A percentile compares a stretch with the other conserved stretches of the same genome.
Conservation (phyloP, 495 filamentous ascomycete genomes). For the Neurospora discreta region DNA sequence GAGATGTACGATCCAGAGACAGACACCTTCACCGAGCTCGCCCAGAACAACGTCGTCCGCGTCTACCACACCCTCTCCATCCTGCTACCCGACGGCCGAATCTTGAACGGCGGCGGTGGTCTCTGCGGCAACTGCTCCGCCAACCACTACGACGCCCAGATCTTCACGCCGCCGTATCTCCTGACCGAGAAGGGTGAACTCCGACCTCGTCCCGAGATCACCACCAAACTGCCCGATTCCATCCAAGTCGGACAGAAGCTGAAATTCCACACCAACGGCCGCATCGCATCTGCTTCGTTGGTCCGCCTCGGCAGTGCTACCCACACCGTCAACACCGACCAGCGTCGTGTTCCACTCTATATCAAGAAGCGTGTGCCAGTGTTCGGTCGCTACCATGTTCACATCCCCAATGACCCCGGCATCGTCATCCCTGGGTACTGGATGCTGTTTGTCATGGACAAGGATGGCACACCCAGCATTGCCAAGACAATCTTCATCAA, state of each 20-base stretch:
- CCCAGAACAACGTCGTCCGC: slow-evolving; percentile 32
- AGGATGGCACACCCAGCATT: slow-evolving; percentile 38
- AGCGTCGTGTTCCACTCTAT: neutral
- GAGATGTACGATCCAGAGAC: slow-evolving; percentile 40
- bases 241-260: neutral
- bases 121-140: slow-evolving; percentile 38
- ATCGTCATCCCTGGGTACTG: slow-evolving; percentile 45
- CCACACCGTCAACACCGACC: neutral
- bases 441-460: slow-evolving; percentile 43
- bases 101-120: slow-evolving; percentile 45
- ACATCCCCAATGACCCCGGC: slow-evolving; percentile 37
- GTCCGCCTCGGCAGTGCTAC: neutral
- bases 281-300: neutral
- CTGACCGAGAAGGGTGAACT: slow-evolving; percentile 16
- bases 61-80: slow-evolving; percentile 48
- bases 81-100: slow-evolving; percentile 44
- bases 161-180: slow-evolving; percentile 48
- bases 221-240: neutral
- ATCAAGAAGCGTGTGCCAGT: neutral
- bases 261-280: neutral
- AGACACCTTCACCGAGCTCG: slow-evolving; percentile 29
- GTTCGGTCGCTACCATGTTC: neutral
- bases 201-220: neutral
- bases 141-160: slow-evolving; percentile 49
- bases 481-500: slow-evolving; percentile 13